Conservation (phyloP, 2,329 filamentous ascomycete species). For the Colletotrichum aenigma region DNA sequence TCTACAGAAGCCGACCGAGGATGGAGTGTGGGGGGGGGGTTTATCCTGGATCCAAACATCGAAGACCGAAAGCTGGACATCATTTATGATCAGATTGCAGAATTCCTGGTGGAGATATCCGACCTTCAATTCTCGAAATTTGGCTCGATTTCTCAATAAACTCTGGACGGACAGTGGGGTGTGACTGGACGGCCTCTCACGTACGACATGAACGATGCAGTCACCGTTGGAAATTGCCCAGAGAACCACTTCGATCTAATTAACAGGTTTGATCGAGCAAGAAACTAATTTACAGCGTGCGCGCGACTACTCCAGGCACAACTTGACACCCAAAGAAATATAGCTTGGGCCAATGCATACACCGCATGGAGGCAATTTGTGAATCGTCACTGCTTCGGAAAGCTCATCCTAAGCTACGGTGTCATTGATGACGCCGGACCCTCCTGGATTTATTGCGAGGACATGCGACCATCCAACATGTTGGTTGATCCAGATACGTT, state of each 20-base stretch:
- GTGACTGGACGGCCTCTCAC: slow-evolving; percentile 38
- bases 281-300: slow-evolving; percentile 16
- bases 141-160: slow-evolving; percentile 35
- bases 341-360: slow-evolving; percentile 27
- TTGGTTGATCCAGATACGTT: slow-evolving; percentile 38
- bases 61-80: slow-evolving; percentile 23
- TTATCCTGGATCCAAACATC: slow-evolving; percentile 23
- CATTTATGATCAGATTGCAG: slow-evolving; percentile 28
- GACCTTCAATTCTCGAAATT: slow-evolving; percentile 32
- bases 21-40: slow-evolving; percentile 24
- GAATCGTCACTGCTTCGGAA: slow-evolving; percentile 33
- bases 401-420: slow-evolving; percentile 33
- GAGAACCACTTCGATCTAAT: slow-evolving; percentile 28
- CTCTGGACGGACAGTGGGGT: slow-evolving; percentile 28
- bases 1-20: slow-evolving; percentile 27
- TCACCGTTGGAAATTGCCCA: slow-evolving; percentile 33
- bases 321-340: slow-evolving; percentile 34
- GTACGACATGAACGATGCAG: slow-evolving; percentile 44
- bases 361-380: slow-evolving; percentile 33
- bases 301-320: slow-evolving; percentile 29
- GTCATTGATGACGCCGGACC: slow-evolving; percentile 32
- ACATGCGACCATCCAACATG: slow-evolving; percentile 42
- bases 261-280: slow-evolving; percentile 27
- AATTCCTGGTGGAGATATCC: slow-evolving; percentile 33
- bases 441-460: slow-evolving; percentile 43